Evolutionary conservation across 768 basidiomycete genomes (phyloP).

Genomic region (Cystofilobasidium macerans): DNA sequence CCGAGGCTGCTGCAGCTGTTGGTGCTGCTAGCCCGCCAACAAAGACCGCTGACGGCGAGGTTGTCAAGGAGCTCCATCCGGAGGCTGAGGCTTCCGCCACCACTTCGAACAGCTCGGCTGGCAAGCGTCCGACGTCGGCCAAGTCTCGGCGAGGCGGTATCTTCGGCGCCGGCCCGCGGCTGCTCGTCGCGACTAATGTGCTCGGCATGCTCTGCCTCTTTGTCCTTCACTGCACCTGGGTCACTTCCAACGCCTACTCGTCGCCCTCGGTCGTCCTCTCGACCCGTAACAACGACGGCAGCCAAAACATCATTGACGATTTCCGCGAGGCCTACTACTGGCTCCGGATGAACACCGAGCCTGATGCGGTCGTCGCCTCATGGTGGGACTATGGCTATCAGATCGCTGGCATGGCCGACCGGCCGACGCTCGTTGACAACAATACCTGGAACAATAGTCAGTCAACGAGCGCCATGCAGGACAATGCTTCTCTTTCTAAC

Average conservation of each 20-base stretch:
- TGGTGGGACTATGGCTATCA: slow-evolving; percentile 99
- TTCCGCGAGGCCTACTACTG: slow-evolving; percentile 99
- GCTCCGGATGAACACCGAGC: slow-evolving; percentile 86
- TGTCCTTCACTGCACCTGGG: slow-evolving; percentile 94
- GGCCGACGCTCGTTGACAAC: slow-evolving; percentile 80
- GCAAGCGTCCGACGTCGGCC: not conserved
- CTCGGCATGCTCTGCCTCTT: slow-evolving; percentile 74
- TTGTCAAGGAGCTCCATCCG: slow-evolving; percentile 30
- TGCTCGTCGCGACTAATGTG: slow-evolving; percentile 62
- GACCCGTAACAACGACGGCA: slow-evolving; percentile 66
- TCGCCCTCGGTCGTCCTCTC: slow-evolving; percentile 94
- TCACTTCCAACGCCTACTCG: slow-evolving; percentile 86
- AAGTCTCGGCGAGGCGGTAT: slow-evolving; percentile 46
- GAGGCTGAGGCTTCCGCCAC: slow-evolving; percentile 38
- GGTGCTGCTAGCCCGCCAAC: slow-evolving; percentile 13
- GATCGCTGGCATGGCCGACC: slow-evolving; percentile 97
- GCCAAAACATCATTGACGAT: slow-evolving; percentile 91
- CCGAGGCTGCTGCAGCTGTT: slow-evolving; percentile 28
- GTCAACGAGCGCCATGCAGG: slow-evolving; percentile 34
- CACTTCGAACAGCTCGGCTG: not conserved
- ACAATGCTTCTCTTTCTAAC: not conserved
- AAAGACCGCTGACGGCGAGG: not conserved
- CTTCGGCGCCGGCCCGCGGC: slow-evolving; percentile 72
- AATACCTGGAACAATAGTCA: slow-evolving; percentile 99
- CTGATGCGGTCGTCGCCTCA: slow-evolving; percentile 88